These are phyloP conservation scores for Mortierella sp. DNA, from an alignment of 371 early-diverging fungal species.

Conservation along the genomic window DNA sequence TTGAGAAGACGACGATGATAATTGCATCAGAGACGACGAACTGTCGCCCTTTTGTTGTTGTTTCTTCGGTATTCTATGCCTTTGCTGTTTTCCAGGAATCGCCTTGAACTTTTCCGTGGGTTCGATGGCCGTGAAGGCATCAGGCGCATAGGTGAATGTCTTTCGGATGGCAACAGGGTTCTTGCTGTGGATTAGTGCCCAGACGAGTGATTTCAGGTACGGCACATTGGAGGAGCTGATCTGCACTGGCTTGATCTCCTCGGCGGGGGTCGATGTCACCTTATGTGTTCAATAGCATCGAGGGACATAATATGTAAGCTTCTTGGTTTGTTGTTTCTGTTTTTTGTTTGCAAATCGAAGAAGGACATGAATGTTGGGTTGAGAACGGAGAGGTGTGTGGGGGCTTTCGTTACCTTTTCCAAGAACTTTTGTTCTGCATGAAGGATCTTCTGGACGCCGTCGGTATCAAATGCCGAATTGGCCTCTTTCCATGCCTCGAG, in stretches of 20 bases:
- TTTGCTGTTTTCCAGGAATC: neutral
- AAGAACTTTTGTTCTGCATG: constrained; percentile 41
- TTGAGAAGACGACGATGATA: constrained; percentile 13
- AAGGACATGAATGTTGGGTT: too few species aligned
- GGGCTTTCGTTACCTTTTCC: constrained; percentile 48
- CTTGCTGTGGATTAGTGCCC: constrained; percentile 32
- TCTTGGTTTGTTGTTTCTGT: too few species aligned
- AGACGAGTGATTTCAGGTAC: constrained; percentile 37
- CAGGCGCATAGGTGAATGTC: constrained; percentile 35
- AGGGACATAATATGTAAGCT: too few species aligned
- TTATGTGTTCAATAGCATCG: too few species aligned
- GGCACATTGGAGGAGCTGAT: constrained; percentile 44
- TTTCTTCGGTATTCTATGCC: neutral
- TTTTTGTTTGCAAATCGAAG: too few species aligned
- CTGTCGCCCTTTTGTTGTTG: constrained; percentile 1
- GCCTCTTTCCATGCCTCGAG: constrained; percentile 30
- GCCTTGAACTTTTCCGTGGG: constrained; percentile 39
- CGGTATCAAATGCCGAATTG: constrained; percentile 29
- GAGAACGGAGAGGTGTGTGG: too few species aligned
- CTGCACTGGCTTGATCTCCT: constrained; percentile 40
- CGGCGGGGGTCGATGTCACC: constrained; percentile 36
- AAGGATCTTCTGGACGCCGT: constrained; percentile 34
- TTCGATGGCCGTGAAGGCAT: constrained; percentile 37
- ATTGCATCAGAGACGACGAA: constrained; percentile 9
- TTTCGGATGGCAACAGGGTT: constrained; percentile 41